phyloP scores from a whole-genome alignment of 2,329 filamentous ascomycete species.

The Cladosporium sp. region DNA sequence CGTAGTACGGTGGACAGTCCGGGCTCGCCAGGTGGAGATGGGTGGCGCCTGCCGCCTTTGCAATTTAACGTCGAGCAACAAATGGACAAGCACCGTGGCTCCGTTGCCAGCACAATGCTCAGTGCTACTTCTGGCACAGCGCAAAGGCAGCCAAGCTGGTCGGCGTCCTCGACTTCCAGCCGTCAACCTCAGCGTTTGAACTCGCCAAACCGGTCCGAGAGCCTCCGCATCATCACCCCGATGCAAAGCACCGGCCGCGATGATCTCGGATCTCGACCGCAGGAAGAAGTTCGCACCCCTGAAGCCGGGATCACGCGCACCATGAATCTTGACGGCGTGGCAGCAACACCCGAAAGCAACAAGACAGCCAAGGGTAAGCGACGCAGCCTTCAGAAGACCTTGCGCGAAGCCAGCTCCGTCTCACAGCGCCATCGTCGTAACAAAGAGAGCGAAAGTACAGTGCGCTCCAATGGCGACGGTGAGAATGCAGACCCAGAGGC shows the following conservation, averaged over 20 bases:
- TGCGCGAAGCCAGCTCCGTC: constrained; percentile 65
- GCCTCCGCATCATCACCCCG: constrained; percentile 7
- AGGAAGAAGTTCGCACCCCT: constrained; percentile 13
- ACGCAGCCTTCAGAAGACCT: constrained; percentile 83
- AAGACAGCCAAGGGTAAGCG: constrained; percentile 60
- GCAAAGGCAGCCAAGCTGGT: constrained; percentile 26
- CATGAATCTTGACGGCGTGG: constrained; percentile 12
- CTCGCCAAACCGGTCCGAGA: background rate
- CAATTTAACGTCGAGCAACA: constrained; percentile 31
- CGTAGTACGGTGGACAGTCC: constrained; percentile 48
- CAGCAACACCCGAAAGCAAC: constrained; percentile 30
- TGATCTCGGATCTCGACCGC: background rate
- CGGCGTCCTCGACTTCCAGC: constrained; percentile 35
- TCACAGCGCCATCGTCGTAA: constrained; percentile 61
- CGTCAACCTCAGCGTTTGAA: constrained; percentile 13
- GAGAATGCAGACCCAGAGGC: constrained; percentile 48
- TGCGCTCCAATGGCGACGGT: constrained; percentile 43
- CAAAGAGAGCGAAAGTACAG: constrained; percentile 72
- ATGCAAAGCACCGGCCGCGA: background rate
- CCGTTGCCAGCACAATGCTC: constrained; percentile 36
- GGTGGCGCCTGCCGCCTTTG: constrained; percentile 37
- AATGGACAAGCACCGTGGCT: constrained; percentile 34
- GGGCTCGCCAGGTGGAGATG: constrained; percentile 18
- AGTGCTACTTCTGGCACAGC: constrained; percentile 22
- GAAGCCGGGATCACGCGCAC: constrained; percentile 3